phyloP scores from a whole-genome alignment of 2,329 filamentous ascomycete genomes.

The Diaporthe longicolla region DNA sequence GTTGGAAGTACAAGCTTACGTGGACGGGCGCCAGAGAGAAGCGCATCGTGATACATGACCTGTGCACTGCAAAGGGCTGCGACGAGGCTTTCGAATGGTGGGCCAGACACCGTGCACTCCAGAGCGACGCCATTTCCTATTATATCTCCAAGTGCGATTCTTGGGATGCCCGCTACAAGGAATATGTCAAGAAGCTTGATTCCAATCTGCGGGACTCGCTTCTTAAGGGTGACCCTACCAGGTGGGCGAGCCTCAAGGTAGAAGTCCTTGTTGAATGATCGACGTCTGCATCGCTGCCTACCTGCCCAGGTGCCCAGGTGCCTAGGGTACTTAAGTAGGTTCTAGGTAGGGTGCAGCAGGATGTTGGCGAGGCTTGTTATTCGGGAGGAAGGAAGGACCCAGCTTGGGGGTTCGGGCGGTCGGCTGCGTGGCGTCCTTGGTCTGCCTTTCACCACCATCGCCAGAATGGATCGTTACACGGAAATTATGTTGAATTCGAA shows the following conservation, averaged over 20 bases:
- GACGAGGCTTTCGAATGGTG: slow-evolving; percentile 10
- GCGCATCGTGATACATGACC: background rate
- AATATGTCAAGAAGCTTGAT: background rate
- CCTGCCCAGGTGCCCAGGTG: no score
- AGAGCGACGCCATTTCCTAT: no score
- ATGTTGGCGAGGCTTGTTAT: background rate
- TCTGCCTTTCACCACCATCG: background rate
- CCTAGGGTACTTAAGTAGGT: no score
- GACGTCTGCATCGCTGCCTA: no score
- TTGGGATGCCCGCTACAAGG: slow-evolving; percentile 1
- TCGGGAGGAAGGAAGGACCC: background rate
- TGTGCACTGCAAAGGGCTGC: slow-evolving; percentile 27
- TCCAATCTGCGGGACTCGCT: background rate
- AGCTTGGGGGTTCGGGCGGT: no score
- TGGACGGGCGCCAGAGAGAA: no score
- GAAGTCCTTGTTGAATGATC: background rate
- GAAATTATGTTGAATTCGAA: background rate
- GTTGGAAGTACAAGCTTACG: background rate
- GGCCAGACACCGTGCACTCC: background rate
- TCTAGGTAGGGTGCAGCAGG: background rate
- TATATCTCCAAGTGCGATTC: background rate
- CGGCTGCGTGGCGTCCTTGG: background rate
- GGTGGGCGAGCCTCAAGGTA: background rate
- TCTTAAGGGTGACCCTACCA: background rate
- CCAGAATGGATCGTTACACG: background rate